Percentiles rank a stretch among this genome's conserved stretches.
Evolutionary conservation across 306 rosid genomes (phyloP).

Genomic region (Coriaria nepalensis): DNA sequence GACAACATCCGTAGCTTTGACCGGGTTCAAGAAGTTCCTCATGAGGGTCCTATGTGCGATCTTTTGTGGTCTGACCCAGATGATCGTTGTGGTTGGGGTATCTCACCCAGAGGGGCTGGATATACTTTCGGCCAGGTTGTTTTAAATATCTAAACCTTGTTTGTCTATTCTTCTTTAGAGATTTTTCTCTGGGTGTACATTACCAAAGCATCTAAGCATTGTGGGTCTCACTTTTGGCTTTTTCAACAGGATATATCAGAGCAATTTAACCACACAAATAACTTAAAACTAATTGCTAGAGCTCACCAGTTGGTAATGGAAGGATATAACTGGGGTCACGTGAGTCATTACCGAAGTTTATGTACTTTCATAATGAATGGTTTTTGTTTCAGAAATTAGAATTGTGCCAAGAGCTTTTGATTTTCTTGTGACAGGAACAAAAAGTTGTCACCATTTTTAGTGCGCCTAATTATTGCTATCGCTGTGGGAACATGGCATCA

Average conservation of each 20-base stretch:
- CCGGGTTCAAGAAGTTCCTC: conserved; percentile 99
- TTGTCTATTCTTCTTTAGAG: not conserved
- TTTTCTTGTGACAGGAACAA: conserved; percentile 51
- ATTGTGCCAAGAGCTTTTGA: conserved; percentile 1
- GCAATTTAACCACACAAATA: conserved; percentile 88
- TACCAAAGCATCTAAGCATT: not conserved
- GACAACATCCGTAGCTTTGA: conserved; percentile 82
- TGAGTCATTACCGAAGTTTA: conserved; percentile 19
- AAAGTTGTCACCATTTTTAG: conserved; percentile 91
- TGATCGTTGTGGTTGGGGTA: conserved; percentile 97
- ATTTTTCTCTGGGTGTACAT: not conserved
- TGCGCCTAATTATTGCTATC: conserved; percentile 92
- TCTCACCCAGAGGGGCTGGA: conserved; percentile 95
- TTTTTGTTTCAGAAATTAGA: conserved; percentile 7
- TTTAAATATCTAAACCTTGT: not conserved
- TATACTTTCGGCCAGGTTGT: conserved; percentile 86
- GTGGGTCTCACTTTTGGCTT: conserved; percentile 1
- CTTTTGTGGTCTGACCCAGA: conserved; percentile 96
- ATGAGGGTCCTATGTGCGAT: conserved; percentile 95
- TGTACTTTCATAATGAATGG: not conserved
- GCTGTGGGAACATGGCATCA: conserved; percentile 96
- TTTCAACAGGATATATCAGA: conserved; percentile 74
- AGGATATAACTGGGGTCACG: conserved; percentile 95
- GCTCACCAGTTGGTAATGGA: conserved; percentile 99
- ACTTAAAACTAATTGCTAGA: conserved; percentile 85